Evolutionary conservation across 2,329 filamentous ascomycete species (phyloP), one percentile per base, ranked within the genome.

Genomic region (Colletotrichum coccodes): DNA sequence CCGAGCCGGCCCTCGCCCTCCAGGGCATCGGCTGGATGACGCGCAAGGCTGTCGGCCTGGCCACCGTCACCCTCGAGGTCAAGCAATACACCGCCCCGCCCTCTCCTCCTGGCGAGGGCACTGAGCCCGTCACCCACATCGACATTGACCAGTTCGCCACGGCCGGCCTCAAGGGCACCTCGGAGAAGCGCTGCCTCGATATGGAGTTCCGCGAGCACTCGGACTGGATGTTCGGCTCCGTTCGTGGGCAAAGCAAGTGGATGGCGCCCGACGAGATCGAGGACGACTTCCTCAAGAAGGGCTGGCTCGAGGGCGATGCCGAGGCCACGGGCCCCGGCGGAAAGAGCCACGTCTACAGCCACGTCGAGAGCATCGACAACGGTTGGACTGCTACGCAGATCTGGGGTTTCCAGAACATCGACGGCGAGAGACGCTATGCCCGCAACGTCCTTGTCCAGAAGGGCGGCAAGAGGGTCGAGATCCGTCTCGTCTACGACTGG

Each of bases 161-260:
- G 9, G 93, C 90, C 68, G 91, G 90, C 63, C 83, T 97, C 71
- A 88, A 88, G 75, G 90, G 89, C 74, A 94, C 83, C 57, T 76
- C 82, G 47, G 88, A 90, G 84, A 78, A 79, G 71, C 87, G 88
- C 67, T 86, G 83, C 76, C 74, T 87, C 60, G 87, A 90, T 81
- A 76, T 79, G 77, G 73, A 73, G 61, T 79, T 73, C 73, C 90
- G 91, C 73, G 86, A 88, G 71, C 93, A 95, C 83, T 83, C 82
- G 28, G 94, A 97, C 83, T 91, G 90, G 85, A 87, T 97, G 72
- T 97, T 97, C 78, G 94, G 94, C 67, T 82, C 81, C 63, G 86
- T 96, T 71, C 83, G 83, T 59, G 93, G 92, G 65, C 85, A 84
- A 69, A 88, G 86, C 49, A 80, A 83, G 52, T 90, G 86, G 77